phyloP scores from a whole-genome alignment of 139 green algal species.

The Chloropicon primus region DNA sequence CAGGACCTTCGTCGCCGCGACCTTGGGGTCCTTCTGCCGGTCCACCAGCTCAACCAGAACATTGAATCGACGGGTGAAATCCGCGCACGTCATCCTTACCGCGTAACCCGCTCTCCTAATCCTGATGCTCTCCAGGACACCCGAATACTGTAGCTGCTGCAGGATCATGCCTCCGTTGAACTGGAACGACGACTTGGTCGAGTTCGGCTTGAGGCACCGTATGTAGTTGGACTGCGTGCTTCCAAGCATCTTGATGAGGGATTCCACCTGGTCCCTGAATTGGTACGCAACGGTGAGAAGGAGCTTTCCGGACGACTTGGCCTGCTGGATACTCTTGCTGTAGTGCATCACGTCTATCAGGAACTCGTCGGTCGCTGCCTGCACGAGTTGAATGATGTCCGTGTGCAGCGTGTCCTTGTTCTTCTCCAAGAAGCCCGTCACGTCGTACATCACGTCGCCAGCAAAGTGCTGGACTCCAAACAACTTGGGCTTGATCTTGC shows the following conservation, averaged over 20 bases:
- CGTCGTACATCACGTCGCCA: conserved; percentile 9
- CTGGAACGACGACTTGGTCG: neutral
- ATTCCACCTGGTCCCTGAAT: neutral
- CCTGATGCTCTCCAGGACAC: neutral
- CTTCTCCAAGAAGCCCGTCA: conserved; percentile 6
- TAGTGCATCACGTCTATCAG: neutral
- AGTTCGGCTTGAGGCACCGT: conserved; percentile 8
- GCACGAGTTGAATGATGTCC: neutral
- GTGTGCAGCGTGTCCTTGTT: conserved; percentile 1
- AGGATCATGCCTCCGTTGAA: conserved; percentile 3
- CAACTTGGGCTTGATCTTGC: neutral
- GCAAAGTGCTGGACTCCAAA: conserved; percentile 6
- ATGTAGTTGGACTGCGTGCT: neutral
- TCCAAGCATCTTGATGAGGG: conserved; percentile 6
- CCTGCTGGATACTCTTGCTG: neutral
- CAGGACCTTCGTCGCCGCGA: neutral
- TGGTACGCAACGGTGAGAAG: neutral
- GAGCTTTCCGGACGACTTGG: neutral
- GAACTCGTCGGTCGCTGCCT: neutral
- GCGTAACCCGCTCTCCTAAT: neutral
- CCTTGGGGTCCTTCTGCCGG: neutral
- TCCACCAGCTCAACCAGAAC: neutral
- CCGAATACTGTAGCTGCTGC: conserved; percentile 8
- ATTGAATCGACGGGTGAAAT: neutral
- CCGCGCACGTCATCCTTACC: neutral